phyloP scores from a whole-genome alignment of 805 yeast species.

The Vanderwaltozyma polyspora region DNA sequence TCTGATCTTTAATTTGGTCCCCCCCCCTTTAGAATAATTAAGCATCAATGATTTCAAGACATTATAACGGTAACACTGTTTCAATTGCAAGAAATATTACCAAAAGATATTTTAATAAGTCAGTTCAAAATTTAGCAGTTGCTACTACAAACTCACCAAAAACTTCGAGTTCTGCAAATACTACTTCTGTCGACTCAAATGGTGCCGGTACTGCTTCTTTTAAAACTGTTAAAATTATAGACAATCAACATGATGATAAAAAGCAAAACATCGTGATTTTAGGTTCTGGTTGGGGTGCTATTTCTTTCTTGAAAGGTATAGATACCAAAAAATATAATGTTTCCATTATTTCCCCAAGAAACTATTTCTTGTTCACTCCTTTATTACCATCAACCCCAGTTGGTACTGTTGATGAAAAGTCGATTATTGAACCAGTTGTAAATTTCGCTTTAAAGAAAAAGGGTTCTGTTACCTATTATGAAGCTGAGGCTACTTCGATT shows the following conservation, averaged over 20 bases:
- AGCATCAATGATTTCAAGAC: neutral
- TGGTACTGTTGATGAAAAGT: constrained; percentile 81
- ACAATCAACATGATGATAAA: constrained; percentile 17
- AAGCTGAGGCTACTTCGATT: constrained; percentile 80
- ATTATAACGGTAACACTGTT: neutral
- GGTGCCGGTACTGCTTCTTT: constrained; percentile 30
- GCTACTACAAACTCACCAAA: too few species aligned
- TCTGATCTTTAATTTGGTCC: too few species aligned
- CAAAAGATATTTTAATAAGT: neutral
- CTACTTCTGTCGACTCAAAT: constrained; percentile 6
- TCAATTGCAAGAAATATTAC: neutral
- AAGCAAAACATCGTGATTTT: constrained; percentile 46
- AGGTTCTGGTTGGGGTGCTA: constrained; percentile 94
- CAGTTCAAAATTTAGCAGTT: neutral
- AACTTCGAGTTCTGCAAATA: constrained; percentile 1
- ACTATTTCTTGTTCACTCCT: constrained; percentile 89
- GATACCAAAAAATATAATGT: constrained; percentile 85
- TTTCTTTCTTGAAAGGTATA: constrained; percentile 69
- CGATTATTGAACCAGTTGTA: constrained; percentile 90
- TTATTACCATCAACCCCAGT: constrained; percentile 87
- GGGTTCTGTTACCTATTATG: constrained; percentile 72
- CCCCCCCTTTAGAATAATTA: too few species aligned
- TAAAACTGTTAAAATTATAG: constrained; percentile 30
- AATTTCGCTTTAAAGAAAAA: constrained; percentile 68
- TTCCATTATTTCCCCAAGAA: constrained; percentile 82